Evolutionary conservation across 2,329 filamentous ascomycete species (phyloP).

Genomic region (Venturia asperata): DNA sequence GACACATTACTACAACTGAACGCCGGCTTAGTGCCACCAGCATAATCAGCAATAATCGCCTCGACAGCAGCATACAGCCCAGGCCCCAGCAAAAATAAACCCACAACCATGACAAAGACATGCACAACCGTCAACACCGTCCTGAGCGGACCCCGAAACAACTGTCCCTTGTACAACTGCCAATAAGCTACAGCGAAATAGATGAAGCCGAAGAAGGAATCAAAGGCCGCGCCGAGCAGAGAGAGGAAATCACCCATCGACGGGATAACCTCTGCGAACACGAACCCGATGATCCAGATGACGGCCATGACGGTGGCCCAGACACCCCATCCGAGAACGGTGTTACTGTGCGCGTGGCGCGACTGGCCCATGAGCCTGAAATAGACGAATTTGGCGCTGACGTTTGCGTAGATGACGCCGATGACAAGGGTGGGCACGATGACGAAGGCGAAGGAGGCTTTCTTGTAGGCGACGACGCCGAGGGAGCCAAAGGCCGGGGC

Average conservation of each 20-base stretch:
- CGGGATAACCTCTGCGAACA: constrained; percentile 44
- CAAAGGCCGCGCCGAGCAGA: constrained; percentile 42
- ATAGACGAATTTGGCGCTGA: constrained; percentile 43
- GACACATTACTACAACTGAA: constrained; percentile 45
- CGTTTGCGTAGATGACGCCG: constrained; percentile 45
- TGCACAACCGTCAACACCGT: constrained; percentile 41
- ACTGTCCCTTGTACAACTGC: constrained; percentile 36
- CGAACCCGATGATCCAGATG: constrained; percentile 41
- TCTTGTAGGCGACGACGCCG: constrained; percentile 40
- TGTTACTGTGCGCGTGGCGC: constrained; percentile 42
- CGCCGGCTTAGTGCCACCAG: constrained; percentile 38
- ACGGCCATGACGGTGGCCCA: constrained; percentile 38
- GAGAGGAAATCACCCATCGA: constrained; percentile 47
- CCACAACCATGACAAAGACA: constrained; percentile 39
- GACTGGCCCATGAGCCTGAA: constrained; percentile 39
- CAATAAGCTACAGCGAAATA: constrained; percentile 46
- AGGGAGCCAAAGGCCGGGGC: constrained; percentile 45
- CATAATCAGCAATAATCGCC: constrained; percentile 47
- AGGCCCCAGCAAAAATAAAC: constrained; percentile 45
- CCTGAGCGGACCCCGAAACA: constrained; percentile 34
- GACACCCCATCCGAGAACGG: constrained; percentile 41
- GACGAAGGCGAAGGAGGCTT: constrained; percentile 45
- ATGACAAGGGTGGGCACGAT: constrained; percentile 46
- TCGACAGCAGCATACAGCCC: constrained; percentile 47
- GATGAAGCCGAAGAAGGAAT: constrained; percentile 46